Evolutionary conservation across 352 stramenopile species (phyloP).

Genomic region (Pythium insidiosum): DNA sequence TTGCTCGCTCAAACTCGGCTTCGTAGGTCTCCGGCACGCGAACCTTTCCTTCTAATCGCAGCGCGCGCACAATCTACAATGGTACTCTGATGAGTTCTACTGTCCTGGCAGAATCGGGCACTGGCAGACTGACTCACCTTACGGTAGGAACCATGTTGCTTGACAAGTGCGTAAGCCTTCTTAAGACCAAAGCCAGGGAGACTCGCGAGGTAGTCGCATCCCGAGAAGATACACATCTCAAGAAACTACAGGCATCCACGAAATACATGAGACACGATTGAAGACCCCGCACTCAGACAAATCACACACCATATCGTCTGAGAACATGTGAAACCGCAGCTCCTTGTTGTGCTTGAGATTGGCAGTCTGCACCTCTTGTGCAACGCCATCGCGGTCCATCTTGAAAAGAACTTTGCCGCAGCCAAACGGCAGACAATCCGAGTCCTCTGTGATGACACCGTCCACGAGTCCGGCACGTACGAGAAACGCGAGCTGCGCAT

Average conservation of each 20-base stretch:
- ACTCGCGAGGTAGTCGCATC: slow-evolving; percentile 84
- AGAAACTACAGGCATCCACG: slow-evolving; percentile 38
- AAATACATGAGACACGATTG: neutral
- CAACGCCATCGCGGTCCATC: slow-evolving; percentile 84
- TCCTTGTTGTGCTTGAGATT: slow-evolving; percentile 73
- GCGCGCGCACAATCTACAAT: slow-evolving; percentile 36
- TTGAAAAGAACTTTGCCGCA: slow-evolving; percentile 94
- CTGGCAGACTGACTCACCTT: too few species aligned
- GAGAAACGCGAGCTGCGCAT: slow-evolving; percentile 89
- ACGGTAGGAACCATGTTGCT: slow-evolving; percentile 54
- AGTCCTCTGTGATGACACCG: slow-evolving; percentile 95
- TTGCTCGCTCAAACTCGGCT: slow-evolving; percentile 43
- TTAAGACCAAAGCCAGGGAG: slow-evolving; percentile 81
- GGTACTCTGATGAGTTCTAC: too few species aligned
- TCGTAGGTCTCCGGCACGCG: slow-evolving; percentile 47
- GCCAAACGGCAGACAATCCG: slow-evolving; percentile 91
- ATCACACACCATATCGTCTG: slow-evolving; percentile 66
- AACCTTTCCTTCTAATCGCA: slow-evolving; percentile 15
- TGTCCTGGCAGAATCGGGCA: too few species aligned
- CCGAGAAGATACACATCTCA: slow-evolving; percentile 89
- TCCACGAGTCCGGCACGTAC: slow-evolving; percentile 76
- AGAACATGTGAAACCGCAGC: slow-evolving; percentile 75
- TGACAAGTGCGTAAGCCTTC: slow-evolving; percentile 61
- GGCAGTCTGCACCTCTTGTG: slow-evolving; percentile 71
- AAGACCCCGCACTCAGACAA: neutral